Evolutionary conservation across 305 asterid species (phyloP), one percentile per base, ranked within the genome.

Genomic region (Fraxinus paxiana): DNA sequence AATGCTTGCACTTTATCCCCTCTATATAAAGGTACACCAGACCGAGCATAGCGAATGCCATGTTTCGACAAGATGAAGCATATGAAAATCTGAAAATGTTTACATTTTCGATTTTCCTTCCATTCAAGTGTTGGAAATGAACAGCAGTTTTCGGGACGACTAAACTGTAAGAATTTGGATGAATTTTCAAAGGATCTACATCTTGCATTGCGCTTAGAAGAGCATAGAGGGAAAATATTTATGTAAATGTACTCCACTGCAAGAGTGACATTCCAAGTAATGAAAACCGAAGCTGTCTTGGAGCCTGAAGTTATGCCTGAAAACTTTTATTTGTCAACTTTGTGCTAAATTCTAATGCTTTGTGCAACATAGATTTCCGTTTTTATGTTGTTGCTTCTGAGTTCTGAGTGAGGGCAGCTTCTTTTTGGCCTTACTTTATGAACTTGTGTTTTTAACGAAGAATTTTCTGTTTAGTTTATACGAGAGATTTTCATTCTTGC

Each of bases 361-460:
- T 54, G 73, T 73, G 28, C 6, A 12, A 54, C 61, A 73, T 73
- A 73, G 73, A 63, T 2, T 35, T 35, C 13, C 69, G 24, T 41
- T 26, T 17, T 33, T 12, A 37, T 9, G 30, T 59, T 59, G 30
- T 46, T 28, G 69, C 22, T 37, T 63, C 67, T 31, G 26, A 31
- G n/a, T 35, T 51, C 3, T 80, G 30, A 12, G 78, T 4, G 34
- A 35, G 41, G 9, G 35, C 6, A 61, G 33, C 0, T 74, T 9
- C 48, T 22, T 73, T 80, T 61, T 38, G 37, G 74, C 65, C 74
- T 56, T 56, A 56, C 33, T 37, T 37, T 59, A 65, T 48, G 78
- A 63, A 35, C 74, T 22, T 8, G 35, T 41, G 12, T 17, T n/a
- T 2, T 13, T 18, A 20, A 6, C 4, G 13, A 17, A 18, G 51